These are phyloP conservation scores for Cokeromyces recurvatus DNA, from an alignment of 371 early-diverging fungal species.

Conservation along the genomic window DNA sequence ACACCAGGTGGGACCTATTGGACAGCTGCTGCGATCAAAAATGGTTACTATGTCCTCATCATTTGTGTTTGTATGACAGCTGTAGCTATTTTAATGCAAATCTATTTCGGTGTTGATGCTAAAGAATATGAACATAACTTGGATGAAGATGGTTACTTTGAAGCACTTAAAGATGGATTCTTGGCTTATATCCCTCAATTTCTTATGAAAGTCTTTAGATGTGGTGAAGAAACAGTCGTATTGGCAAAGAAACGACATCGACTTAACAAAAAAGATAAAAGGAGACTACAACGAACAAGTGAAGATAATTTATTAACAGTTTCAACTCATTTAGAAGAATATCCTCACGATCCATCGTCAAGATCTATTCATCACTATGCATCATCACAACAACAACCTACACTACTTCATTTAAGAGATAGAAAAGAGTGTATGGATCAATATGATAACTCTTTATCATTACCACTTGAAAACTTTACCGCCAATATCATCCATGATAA, in stretches of 20 bases:
- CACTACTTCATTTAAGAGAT: too few species aligned
- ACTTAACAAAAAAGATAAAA: constrained; percentile 13
- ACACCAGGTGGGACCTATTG: constrained; percentile 32
- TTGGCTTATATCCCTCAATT: constrained; percentile 43
- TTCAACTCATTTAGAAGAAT: too few species aligned
- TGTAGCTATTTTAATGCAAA: constrained; percentile 33
- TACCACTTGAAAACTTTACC: too few species aligned
- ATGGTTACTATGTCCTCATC: constrained; percentile 39
- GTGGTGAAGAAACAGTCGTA: constrained; percentile 37
- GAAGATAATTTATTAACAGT: constrained; percentile 15
- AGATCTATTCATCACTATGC: too few species aligned
- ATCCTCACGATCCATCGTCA: too few species aligned
- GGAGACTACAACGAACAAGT: constrained; percentile 4
- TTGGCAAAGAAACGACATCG: constrained; percentile 36
- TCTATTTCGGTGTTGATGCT: constrained; percentile 30
- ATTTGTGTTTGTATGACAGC: constrained; percentile 36
- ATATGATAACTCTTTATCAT: too few species aligned
- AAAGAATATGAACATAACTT: constrained; percentile 5
- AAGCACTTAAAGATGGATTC: constrained; percentile 37
- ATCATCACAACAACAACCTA: too few species aligned
- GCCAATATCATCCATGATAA: too few species aligned
- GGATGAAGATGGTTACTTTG: constrained; percentile 19
- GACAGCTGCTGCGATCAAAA: constrained; percentile 40
- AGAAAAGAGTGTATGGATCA: too few species aligned
- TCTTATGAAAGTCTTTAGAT: constrained; percentile 31